Conservation (phyloP, 805 yeast species). For the Barnettozyma populi region DNA sequence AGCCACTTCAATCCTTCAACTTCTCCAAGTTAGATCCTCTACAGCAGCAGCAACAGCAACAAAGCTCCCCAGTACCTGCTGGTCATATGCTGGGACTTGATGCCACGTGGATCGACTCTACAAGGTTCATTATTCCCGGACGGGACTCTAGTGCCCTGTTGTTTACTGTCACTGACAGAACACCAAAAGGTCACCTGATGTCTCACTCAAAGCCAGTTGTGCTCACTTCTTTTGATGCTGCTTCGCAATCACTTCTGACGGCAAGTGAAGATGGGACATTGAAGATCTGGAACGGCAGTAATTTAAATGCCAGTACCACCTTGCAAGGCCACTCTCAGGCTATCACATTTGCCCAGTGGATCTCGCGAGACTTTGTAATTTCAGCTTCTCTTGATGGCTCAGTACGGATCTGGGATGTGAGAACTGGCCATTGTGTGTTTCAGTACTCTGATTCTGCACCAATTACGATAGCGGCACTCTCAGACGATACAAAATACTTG, state of each 20-base stretch:
- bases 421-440: slow-evolving; percentile 34
- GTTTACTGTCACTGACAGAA: slow-evolving; percentile 42
- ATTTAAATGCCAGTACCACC: slow-evolving; percentile 44
- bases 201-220: slow-evolving; percentile 66
- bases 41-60: slow-evolving; percentile 25
- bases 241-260: slow-evolving; percentile 54
- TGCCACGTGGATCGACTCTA: slow-evolving; percentile 68
- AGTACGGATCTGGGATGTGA: slow-evolving; percentile 60
- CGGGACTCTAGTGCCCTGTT: slow-evolving; percentile 48
- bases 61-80: slow-evolving; percentile 2
- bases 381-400: slow-evolving; percentile 69
- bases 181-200: slow-evolving; percentile 44
- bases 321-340: slow-evolving; percentile 54
- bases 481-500: slow-evolving; percentile 42
- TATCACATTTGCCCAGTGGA: slow-evolving; percentile 52
- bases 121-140: slow-evolving; percentile 69
- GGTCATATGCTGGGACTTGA: slow-evolving; percentile 39
- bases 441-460: slow-evolving; percentile 45
- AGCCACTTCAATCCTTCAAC: slow-evolving; percentile 43
- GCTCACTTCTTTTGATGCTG: slow-evolving; percentile 46
- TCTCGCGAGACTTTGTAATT: slow-evolving; percentile 36
- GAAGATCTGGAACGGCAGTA: slow-evolving; percentile 70
- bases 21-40: slow-evolving; percentile 14
- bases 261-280: slow-evolving; percentile 74
- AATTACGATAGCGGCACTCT: slow-evolving; percentile 47